phyloP scores from a whole-genome alignment of 169 alveolate species.

The Plasmodium inui region DNA sequence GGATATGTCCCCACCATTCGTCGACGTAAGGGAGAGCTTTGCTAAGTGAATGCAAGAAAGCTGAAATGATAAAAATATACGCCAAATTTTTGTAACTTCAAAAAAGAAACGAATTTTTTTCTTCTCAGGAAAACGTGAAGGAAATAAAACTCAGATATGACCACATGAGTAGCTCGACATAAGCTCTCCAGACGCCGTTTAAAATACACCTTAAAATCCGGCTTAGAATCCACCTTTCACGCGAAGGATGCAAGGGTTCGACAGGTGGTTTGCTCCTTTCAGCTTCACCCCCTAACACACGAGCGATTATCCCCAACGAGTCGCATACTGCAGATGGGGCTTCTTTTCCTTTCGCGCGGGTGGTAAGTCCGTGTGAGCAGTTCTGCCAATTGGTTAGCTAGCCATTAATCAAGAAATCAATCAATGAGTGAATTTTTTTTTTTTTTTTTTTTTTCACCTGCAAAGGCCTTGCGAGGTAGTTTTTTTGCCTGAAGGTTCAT shows the following conservation, averaged over 20 bases:
- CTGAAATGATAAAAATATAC: not conserved
- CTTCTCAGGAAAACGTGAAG: constrained; percentile 35
- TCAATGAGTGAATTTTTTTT: not conserved
- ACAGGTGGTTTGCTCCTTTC: not conserved
- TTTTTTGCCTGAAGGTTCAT: not conserved
- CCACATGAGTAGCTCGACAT: constrained; percentile 2
- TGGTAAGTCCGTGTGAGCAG: not conserved
- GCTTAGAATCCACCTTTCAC: no score
- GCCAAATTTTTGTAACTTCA: not conserved
- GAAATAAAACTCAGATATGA: constrained; percentile 47
- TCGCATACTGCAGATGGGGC: not conserved
- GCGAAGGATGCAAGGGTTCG: not conserved
- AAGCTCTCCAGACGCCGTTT: not conserved
- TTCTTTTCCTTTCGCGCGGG: not conserved
- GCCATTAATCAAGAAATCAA: not conserved
- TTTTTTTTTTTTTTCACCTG: not conserved
- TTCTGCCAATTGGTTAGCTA: not conserved
- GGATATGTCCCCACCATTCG: constrained; percentile 4
- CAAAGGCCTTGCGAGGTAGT: not conserved
- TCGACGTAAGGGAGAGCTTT: constrained; percentile 15
- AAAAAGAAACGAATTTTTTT: not conserved
- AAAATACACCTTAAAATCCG: no score
- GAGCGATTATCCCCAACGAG: not conserved
- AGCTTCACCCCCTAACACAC: not conserved
- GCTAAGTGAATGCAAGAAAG: not conserved